These are phyloP conservation scores for Ustilago curta DNA, from an alignment of 1,284 basidiomycete species.

Conservation along the genomic window DNA sequence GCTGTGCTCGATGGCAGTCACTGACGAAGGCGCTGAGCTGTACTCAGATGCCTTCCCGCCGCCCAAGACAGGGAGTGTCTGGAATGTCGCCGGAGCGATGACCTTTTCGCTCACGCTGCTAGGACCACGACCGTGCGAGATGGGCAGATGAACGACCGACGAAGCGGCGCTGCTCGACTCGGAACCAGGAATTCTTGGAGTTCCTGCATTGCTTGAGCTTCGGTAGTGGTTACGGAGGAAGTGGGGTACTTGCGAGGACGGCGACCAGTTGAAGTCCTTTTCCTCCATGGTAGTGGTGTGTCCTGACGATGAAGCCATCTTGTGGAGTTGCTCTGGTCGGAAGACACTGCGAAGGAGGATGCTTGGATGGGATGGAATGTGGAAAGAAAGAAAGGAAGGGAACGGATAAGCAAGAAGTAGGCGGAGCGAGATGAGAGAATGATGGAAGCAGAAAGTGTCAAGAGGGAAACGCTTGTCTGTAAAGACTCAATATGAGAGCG, in stretches of 20 bases:
- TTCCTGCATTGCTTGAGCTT: slow-evolving; percentile 4
- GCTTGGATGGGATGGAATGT: slow-evolving; percentile 9
- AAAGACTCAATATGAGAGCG: slow-evolving; percentile 2
- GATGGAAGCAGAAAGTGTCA: neutral
- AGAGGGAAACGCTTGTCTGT: neutral
- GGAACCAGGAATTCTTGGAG: slow-evolving; percentile 16
- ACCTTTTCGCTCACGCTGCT: slow-evolving; percentile 22
- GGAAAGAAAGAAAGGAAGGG: slow-evolving; percentile 9
- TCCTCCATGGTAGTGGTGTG: slow-evolving; percentile 24
- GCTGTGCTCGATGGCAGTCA: slow-evolving; percentile 13
- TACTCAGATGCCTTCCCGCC: neutral
- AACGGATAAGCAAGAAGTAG: neutral
- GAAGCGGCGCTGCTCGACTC: slow-evolving; percentile 25
- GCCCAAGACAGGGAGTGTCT: slow-evolving; percentile 16
- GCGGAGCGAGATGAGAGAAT: neutral
- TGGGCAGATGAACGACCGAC: slow-evolving; percentile 21
- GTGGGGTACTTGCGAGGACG: slow-evolving; percentile 32
- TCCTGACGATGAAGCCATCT: slow-evolving; percentile 27
- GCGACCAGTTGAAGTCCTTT: slow-evolving; percentile 32
- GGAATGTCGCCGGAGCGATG: neutral
- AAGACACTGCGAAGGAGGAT: slow-evolving; percentile 2
- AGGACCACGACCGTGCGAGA: slow-evolving; percentile 15
- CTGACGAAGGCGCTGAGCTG: slow-evolving; percentile 13
- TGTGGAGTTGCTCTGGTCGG: neutral
- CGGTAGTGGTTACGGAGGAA: slow-evolving; percentile 36